phyloP scores from a whole-genome alignment of 371 early-diverging fungal genomes.

The Blakeslea trispora region DNA sequence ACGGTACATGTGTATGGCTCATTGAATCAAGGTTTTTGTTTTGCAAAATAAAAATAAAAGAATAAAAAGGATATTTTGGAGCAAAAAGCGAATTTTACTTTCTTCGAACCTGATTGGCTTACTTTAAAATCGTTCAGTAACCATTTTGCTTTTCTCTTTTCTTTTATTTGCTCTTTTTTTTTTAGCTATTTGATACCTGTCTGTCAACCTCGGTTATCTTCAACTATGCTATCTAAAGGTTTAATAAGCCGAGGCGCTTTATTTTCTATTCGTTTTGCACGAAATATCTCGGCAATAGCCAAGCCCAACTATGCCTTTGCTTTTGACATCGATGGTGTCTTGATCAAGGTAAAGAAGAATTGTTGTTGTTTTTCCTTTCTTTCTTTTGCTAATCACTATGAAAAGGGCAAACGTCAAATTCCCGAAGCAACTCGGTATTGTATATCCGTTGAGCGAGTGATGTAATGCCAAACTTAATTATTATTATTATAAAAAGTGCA shows the following conservation, averaged over 20 bases:
- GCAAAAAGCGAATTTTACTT: constrained; percentile 2
- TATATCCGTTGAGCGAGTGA: no score
- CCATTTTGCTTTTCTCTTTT: no score
- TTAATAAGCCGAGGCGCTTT: not conserved
- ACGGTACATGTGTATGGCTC: no score
- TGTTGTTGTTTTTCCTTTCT: not conserved
- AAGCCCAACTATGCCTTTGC: constrained; percentile 63
- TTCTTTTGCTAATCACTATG: not conserved
- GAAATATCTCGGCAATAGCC: constrained; percentile 18
- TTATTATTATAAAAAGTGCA: no score
- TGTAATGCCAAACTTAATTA: no score
- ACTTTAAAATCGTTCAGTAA: no score
- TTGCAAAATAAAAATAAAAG: no score
- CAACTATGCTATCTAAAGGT: not conserved
- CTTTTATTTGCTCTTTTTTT: not conserved
- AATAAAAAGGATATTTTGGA: constrained; percentile 18
- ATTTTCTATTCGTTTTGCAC: not conserved
- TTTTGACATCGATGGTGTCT: constrained; percentile 82
- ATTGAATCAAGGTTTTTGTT: no score
- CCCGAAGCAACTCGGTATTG: constrained; percentile 40
- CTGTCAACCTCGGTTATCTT: no score
- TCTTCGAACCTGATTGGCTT: no score
- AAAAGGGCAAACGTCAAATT: constrained; percentile 38
- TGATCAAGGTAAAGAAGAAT: constrained; percentile 58
- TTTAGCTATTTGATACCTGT: no score